These are phyloP conservation scores for Rhodamnia rubescens DNA, from an alignment of 345 rosid genomes.

Conservation along the genomic window DNA sequence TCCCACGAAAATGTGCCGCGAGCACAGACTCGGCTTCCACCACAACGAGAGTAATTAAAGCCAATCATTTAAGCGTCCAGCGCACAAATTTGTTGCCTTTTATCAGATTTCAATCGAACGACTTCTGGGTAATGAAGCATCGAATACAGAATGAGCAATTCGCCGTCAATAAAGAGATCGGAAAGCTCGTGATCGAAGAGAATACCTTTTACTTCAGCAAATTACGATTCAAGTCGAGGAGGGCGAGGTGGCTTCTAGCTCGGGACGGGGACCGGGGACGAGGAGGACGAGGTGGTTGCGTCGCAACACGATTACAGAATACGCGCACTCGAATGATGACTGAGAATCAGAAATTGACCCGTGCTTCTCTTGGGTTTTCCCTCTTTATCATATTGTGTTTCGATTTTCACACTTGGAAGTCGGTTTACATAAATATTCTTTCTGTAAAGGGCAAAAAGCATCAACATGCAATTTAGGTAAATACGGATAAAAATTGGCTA, in stretches of 20 bases:
- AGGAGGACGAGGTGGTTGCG: neutral
- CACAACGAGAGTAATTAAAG: neutral
- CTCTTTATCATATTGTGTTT: fast-evolving
- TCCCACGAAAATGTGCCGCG: neutral
- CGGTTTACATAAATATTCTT: neutral
- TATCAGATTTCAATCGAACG: neutral
- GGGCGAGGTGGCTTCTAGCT: neutral
- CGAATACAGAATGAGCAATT: neutral
- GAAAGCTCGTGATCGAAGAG: neutral
- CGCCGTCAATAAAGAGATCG: neutral
- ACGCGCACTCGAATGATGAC: neutral
- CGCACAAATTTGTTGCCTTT: neutral
- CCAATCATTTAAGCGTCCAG: neutral
- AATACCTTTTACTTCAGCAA: neutral
- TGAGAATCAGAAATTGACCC: neutral
- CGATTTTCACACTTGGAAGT: neutral
- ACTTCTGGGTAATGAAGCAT: neutral
- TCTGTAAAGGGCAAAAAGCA: too few relatives aligned
- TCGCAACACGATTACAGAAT: neutral
- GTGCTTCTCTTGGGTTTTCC: neutral
- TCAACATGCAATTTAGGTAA: neutral
- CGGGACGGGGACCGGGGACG: neutral
- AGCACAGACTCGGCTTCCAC: neutral
- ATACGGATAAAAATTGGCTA: neutral
- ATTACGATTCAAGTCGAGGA: neutral